phyloP scores from a whole-genome alignment of 352 stramenopile species.

The Phytophthora ramorum region DNA sequence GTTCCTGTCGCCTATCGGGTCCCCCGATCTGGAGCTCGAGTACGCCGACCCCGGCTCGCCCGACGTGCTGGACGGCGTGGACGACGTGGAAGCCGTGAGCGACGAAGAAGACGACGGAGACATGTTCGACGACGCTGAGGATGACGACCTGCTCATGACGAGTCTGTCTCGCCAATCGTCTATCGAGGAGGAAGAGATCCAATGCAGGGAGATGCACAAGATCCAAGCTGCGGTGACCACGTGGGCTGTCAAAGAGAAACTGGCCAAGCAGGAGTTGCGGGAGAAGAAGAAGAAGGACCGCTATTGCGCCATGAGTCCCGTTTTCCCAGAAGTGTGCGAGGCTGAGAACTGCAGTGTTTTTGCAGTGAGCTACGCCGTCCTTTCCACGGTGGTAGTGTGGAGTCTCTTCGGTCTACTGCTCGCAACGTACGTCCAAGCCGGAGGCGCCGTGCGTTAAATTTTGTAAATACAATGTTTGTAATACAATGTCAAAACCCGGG shows the following conservation, averaged over 20 bases:
- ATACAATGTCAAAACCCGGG: no score
- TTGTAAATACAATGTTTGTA: neutral
- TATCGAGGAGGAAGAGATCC: constrained; percentile 57
- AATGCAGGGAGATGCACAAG: constrained; percentile 61
- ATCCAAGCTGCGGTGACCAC: constrained; percentile 59
- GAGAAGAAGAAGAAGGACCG: constrained; percentile 34
- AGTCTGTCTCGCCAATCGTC: constrained; percentile 46
- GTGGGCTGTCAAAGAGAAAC: constrained; percentile 60
- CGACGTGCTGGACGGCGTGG: constrained; percentile 48
- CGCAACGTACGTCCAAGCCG: constrained; percentile 24
- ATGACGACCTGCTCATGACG: constrained; percentile 50
- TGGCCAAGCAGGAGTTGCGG: constrained; percentile 43
- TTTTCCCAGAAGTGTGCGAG: constrained; percentile 39
- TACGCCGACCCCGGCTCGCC: constrained; percentile 33
- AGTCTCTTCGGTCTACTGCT: constrained; percentile 34
- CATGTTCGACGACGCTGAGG: constrained; percentile 49
- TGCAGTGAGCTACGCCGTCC: constrained; percentile 48
- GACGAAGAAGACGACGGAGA: constrained; percentile 57
- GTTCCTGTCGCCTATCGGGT: constrained; percentile 53
- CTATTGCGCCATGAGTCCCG: constrained; percentile 40
- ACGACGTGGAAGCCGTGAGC: constrained; percentile 45
- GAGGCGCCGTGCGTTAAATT: constrained; percentile 2
- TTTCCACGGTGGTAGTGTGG: constrained; percentile 64
- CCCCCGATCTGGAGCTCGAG: constrained; percentile 25
- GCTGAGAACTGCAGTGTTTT: constrained; percentile 60